phyloP scores from a whole-genome alignment of 2,329 filamentous ascomycete species.

The Domatiomyces globalis region DNA sequence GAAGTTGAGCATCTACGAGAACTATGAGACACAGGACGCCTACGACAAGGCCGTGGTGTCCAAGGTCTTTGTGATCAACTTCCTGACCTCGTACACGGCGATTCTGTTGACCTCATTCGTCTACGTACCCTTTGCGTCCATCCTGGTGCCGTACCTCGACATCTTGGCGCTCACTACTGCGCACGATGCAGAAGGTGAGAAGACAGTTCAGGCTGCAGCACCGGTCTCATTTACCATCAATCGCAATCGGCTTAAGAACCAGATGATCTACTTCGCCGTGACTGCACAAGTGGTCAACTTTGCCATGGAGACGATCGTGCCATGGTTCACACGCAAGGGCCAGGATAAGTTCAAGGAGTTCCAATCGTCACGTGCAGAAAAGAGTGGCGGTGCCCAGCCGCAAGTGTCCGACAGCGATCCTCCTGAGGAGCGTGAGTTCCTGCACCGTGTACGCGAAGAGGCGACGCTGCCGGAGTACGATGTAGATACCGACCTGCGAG shows the following conservation, averaged over 20 bases:
- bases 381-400: constrained; percentile 39
- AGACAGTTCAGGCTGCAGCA: constrained; percentile 44
- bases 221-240: constrained; percentile 64
- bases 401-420: constrained; percentile 45
- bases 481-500: constrained; percentile 76
- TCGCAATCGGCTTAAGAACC: constrained; percentile 65
- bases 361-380: constrained; percentile 44
- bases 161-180: constrained; percentile 63
- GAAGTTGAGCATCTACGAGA: constrained; percentile 67
- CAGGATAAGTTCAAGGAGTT: constrained; percentile 68
- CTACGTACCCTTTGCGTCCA: constrained; percentile 78
- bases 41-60: constrained; percentile 73
- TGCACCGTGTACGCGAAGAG: constrained; percentile 68
- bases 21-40: constrained; percentile 76
- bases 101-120: constrained; percentile 88
- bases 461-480: constrained; percentile 73
- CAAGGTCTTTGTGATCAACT: constrained; percentile 92
- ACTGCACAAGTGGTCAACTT: constrained; percentile 87
- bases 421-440: constrained; percentile 65
- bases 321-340: constrained; percentile 65
- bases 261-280: constrained; percentile 92
- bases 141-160: constrained; percentile 74
- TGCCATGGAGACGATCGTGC: constrained; percentile 68
- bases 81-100: constrained; percentile 87
- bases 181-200: constrained; percentile 60